Conservation (phyloP, 495 filamentous ascomycete species). For the Aspergillus nidulans region DNA sequence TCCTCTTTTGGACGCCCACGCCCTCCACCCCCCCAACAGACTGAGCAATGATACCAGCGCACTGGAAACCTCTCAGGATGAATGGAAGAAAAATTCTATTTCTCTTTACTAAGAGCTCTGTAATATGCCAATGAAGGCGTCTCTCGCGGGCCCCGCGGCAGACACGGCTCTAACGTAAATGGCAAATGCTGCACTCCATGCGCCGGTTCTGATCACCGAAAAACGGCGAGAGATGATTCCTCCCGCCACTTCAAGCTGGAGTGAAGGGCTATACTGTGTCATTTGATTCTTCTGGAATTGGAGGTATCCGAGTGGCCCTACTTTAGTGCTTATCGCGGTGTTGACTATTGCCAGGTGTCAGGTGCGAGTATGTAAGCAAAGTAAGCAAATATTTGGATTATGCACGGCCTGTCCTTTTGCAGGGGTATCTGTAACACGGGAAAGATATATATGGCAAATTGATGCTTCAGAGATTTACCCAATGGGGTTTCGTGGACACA, state of each 20-base stretch:
- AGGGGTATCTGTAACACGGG: neutral
- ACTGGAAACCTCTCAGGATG: neutral
- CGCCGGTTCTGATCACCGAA: neutral
- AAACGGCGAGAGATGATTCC: neutral
- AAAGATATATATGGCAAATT: neutral
- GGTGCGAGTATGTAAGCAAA: neutral
- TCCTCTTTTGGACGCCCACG: conserved; percentile 7
- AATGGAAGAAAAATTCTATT: conserved; percentile 2
- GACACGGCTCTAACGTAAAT: neutral
- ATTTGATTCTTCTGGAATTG: neutral
- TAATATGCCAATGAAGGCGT: neutral
- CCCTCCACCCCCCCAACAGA: neutral
- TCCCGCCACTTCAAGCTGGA: neutral
- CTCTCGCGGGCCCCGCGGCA: neutral
- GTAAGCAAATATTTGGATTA: neutral
- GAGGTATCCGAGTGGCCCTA: neutral
- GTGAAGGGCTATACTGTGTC: neutral
- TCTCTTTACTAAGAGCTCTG: neutral
- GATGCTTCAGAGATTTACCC: neutral
- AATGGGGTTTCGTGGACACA: too few relatives aligned
- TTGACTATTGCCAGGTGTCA: neutral
- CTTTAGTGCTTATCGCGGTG: neutral
- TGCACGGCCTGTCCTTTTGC: neutral
- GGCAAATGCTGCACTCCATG: neutral
- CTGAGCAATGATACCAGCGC: neutral